Base-by-base conservation (phyloP, 805 yeast species). In the Candida sanyiensis region DNA sequence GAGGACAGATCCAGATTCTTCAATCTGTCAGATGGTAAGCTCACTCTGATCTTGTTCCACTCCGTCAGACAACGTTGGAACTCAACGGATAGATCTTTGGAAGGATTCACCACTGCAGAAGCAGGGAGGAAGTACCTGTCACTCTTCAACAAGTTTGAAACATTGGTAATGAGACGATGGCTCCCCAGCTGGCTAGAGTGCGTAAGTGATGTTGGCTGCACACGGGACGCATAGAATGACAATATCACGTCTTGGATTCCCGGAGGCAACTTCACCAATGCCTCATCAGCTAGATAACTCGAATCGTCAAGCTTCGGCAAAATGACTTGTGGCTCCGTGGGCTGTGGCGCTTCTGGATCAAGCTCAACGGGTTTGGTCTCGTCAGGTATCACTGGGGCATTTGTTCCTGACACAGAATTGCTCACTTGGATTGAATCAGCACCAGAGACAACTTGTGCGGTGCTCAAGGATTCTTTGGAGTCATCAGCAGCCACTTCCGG, bases 1-100 rank as follows among this genome's bases (percentile, higher is more conserved):
- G 50, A 45, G 5, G 44, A 43, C 26, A 43, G 36, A 24, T 50
- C 54, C 16, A 52, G 21, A 20, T 15, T 12, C 16, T 15, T 36
- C 16, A 4, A 96, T 85, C 54, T 84, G 21, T 39, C 45, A 18
- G 31, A n/a, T 19, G 34, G 13, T 8, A 35, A 20, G 21, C 23
- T 23, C n/a, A 32, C 9, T 19, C 44, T 23, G n/a, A 32, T 24
- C 26, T 41, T 41, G 16, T 38, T 42, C 39, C 40, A 38, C 22
- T 38, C 37, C 23, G 31, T 47, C 9, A 41, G 42, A 33, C 51
- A 43, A 18, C 40, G 42, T 30, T 41, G 44, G 16, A 40, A 41
- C 23, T 44, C 47, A 19, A 41, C 19, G 5, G 45, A 37, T 9
- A 44, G 26, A 16, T 42, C 47, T 24, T 33, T 41, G 22, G 32